These are phyloP conservation scores for Neurospora crassa DNA, from an alignment of 2,329 filamentous ascomycete species.

Conservation along the genomic window DNA sequence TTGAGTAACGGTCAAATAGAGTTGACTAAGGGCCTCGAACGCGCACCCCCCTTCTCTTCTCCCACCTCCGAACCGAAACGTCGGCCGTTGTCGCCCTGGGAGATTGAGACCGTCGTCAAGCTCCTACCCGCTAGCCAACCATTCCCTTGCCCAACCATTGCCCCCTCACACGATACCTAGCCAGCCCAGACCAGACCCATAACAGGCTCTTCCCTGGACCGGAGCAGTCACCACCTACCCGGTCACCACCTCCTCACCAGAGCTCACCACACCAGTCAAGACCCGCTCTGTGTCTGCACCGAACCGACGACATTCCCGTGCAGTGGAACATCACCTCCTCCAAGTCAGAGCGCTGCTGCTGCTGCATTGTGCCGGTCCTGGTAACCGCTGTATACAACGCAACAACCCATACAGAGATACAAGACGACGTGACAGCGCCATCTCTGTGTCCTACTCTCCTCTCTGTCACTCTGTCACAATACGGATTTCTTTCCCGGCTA, in stretches of 20 bases:
- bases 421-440: slow-evolving; percentile 28
- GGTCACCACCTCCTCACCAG: background rate
- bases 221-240: background rate
- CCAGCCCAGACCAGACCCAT: background rate
- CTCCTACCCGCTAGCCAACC: background rate
- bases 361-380: slow-evolving; percentile 14
- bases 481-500: background rate
- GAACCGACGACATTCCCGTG: slow-evolving; percentile 15
- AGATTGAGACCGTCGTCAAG: background rate
- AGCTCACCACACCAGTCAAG: background rate
- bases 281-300: slow-evolving; percentile 10
- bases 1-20: background rate
- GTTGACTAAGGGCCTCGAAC: background rate
- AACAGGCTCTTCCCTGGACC: background rate
- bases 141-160: background rate
- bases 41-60: background rate
- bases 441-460: slow-evolving; percentile 26
- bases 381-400: slow-evolving; percentile 6
- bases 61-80: background rate
- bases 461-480: slow-evolving; percentile 1
- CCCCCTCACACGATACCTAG: background rate
- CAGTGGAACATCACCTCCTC: slow-evolving; percentile 13
- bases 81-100: background rate
- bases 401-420: slow-evolving; percentile 10
- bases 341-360: slow-evolving; percentile 4